Conservation (phyloP, 2,329 filamentous ascomycete species). For the Teratosphaeria nubilosa region DNA sequence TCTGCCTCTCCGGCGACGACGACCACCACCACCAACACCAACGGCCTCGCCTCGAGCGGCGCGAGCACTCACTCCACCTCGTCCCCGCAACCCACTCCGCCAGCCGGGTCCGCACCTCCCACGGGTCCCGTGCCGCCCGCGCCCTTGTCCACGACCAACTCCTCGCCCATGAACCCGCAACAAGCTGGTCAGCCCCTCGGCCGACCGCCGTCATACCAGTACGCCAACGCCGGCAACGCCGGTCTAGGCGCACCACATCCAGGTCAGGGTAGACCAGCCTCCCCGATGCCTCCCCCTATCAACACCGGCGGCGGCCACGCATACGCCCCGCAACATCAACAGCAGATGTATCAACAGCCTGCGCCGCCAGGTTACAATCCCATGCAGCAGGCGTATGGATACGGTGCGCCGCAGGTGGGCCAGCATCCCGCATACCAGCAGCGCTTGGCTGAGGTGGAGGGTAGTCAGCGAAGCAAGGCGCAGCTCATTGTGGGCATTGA, state of each 20-base stretch:
- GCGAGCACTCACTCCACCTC: conserved; percentile 12
- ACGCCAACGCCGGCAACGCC: conserved; percentile 32
- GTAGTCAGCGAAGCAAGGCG: conserved; percentile 80
- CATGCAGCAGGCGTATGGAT: conserved; percentile 17
- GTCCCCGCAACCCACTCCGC: conserved; percentile 1
- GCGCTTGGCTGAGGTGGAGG: conserved; percentile 60
- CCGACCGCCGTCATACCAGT: conserved; percentile 55
- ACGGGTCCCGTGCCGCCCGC: conserved; percentile 13
- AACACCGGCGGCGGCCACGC: conserved; percentile 38
- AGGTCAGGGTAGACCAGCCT: conserved; percentile 39
- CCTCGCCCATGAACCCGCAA: conserved; percentile 44
- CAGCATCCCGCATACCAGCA: conserved; percentile 7
- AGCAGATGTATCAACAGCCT: conserved; percentile 31
- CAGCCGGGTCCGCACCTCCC: conserved; percentile 6
- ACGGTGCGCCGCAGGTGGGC: conserved; percentile 12
- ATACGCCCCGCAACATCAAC: conserved; percentile 37
- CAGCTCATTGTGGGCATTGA: conserved; percentile 98
- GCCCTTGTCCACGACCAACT: conserved; percentile 38
- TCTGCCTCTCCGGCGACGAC: conserved; percentile 17
- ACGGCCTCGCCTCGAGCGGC: conserved; percentile 28
- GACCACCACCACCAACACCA: conserved; percentile 18
- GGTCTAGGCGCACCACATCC: conserved; percentile 29
- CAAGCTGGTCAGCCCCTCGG: conserved; percentile 37
- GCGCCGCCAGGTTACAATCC: conserved; percentile 28
- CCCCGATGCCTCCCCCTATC: conserved; percentile 36